Base-by-base conservation (phyloP, 495 filamentous ascomycete species). In the Hyphodiscus hymeniophilus region DNA sequence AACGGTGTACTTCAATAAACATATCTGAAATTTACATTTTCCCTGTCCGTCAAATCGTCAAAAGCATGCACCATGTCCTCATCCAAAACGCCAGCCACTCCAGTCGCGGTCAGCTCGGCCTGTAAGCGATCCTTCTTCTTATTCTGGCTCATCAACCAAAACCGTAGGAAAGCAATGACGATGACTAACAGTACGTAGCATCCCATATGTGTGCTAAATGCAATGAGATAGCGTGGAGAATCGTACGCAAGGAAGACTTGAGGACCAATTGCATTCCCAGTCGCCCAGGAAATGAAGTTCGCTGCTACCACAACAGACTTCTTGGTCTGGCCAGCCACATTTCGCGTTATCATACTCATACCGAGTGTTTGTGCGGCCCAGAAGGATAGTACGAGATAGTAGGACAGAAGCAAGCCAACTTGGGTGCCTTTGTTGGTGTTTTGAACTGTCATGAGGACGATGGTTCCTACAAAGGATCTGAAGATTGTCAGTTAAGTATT, bases 81-180 rank as follows among this genome's bases (percentile, higher is more conserved):
- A 53, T 84, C 83, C 60, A 79, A 76, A 49, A 82, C 82, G 60
- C 80, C 77, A 48, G 81, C 51, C 57, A 75, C 76, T 41, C 69
- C 65, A 57, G 84, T 84, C 1, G 64, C 73, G 13, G 78, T 73
- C 23, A 38, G 18, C 17, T 38, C 34, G 2, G 15, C 39, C 20
- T 24, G 2, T 1, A 22, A 3, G 10, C 6, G 39, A 4, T 70
- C 73, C 60, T 84, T 84, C 61, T 70, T 71, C 56, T 57, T 62
- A 48, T 87, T 87, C 65, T 82, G 70, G 17, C 60, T 59, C 7
- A 59, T 61, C 57, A 75, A 83, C 68, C 76, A 84, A 54, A 67
- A 66, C 54, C 74, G 75, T 30, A 85, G 78, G 58, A 80, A 81
- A 0, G 68, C 47, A 30, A 85, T 53, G 38, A 78, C 69, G 5